Percentiles rank a stretch among this genome's conserved stretches.
phyloP scores from a whole-genome alignment of 768 basidiomycete species.

The Rhizopogon roseolus region DNA sequence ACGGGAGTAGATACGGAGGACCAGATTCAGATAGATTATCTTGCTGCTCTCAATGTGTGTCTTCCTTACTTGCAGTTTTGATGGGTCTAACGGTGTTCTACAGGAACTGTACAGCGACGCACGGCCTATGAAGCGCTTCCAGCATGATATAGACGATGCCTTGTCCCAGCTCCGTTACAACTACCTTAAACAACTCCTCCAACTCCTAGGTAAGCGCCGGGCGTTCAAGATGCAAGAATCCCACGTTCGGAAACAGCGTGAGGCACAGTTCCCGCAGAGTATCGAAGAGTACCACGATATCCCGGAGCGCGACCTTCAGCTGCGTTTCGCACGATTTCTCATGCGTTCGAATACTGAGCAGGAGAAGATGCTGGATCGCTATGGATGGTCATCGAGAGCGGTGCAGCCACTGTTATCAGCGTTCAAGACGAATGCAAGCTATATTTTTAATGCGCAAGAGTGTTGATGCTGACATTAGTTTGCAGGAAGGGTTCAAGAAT shows the following conservation, averaged over 20 bases:
- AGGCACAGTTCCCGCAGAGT: constrained; percentile 29
- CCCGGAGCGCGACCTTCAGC: constrained; percentile 36
- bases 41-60: constrained; percentile 17
- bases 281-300: constrained; percentile 25
- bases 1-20: constrained; percentile 23
- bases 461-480: background rate
- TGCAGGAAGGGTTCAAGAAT: constrained; percentile 14
- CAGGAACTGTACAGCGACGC: constrained; percentile 17
- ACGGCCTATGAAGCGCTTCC: constrained; percentile 14
- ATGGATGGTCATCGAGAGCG: constrained; percentile 48
- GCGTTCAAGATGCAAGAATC: constrained; percentile 14
- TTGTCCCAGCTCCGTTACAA: constrained; percentile 26
- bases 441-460: background rate
- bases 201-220: constrained; percentile 11
- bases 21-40: constrained; percentile 21
- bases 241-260: constrained; percentile 17
- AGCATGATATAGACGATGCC: constrained; percentile 22
- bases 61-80: background rate
- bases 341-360: constrained; percentile 18
- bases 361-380: constrained; percentile 46
- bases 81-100: background rate
- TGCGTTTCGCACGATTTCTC: constrained; percentile 49
- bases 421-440: constrained; percentile 39
- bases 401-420: constrained; percentile 37
- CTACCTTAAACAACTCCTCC: constrained; percentile 20